phyloP scores from a whole-genome alignment of 2,329 filamentous ascomycete species.

The Coniochaeta prunicola region DNA sequence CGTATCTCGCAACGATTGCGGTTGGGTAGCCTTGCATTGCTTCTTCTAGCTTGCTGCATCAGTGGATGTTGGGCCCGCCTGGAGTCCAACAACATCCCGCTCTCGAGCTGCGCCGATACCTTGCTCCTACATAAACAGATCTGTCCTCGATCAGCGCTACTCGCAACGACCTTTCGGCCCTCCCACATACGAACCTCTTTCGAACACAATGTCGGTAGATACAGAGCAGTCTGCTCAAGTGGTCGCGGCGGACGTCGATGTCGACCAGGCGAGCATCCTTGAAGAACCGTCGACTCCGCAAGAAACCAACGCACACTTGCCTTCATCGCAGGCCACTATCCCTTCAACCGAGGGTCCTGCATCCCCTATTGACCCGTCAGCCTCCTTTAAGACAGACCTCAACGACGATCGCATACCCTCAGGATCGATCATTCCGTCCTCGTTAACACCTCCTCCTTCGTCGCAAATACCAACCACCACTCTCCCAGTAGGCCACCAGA shows the following conservation, averaged over 20 bases:
- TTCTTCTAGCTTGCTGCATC: not conserved
- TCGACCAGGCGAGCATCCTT: conserved; percentile 4
- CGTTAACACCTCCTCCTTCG: conserved; percentile 50
- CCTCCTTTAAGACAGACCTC: conserved; percentile 42
- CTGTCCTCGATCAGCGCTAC: not conserved
- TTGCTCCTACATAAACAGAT: not conserved
- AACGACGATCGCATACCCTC: conserved; percentile 37
- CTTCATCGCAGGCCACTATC: conserved; percentile 45
- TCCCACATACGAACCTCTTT: not conserved
- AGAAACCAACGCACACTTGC: conserved; percentile 15
- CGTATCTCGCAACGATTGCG: not conserved
- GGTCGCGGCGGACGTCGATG: not conserved
- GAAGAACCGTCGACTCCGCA: conserved; percentile 27
- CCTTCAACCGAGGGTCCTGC: conserved; percentile 49
- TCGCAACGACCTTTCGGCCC: not conserved
- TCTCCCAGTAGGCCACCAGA: conserved; percentile 17
- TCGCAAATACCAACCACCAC: conserved; percentile 36
- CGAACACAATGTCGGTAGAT: not conserved
- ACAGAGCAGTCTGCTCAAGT: not conserved
- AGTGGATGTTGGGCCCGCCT: not conserved
- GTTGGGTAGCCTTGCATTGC: not conserved
- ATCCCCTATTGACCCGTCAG: conserved; percentile 41
- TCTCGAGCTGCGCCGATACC: not conserved
- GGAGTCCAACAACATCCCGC: not conserved
- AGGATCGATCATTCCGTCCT: conserved; percentile 46